Conservation (phyloP, 495 filamentous ascomycete genomes). For the Chaetomium cochliodes region DNA sequence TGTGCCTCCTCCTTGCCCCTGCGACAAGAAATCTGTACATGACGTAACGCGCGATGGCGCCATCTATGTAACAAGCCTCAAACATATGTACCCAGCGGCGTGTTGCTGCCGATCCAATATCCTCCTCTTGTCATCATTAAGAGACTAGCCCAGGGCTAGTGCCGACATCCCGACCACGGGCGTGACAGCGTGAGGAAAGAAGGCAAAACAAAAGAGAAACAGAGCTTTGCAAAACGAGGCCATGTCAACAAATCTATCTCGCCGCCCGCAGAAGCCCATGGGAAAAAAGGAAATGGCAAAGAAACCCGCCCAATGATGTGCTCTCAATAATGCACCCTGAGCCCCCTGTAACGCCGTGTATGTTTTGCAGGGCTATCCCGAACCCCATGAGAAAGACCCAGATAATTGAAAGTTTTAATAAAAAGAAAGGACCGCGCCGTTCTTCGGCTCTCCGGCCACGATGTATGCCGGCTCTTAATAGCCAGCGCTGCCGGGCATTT, state of each 20-base stretch:
- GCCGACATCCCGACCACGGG: neutral
- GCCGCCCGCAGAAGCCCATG: neutral
- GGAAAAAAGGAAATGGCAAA: neutral
- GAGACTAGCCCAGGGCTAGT: neutral
- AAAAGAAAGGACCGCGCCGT: neutral
- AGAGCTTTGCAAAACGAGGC: conserved; percentile 4
- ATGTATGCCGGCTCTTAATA: conserved; percentile 33
- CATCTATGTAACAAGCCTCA: conserved; percentile 7
- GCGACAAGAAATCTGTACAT: neutral
- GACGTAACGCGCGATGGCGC: neutral
- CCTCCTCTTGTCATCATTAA: conserved; percentile 5
- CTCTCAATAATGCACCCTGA: conserved; percentile 11
- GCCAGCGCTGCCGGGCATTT: conserved; percentile 50
- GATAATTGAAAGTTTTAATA: neutral
- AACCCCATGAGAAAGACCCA: neutral
- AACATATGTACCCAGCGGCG: conserved; percentile 5
- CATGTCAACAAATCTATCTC: conserved; percentile 14
- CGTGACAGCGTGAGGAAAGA: neutral
- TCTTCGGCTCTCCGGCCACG: too few species aligned
- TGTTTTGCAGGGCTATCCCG: conserved; percentile 8
- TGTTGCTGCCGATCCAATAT: conserved; percentile 6
- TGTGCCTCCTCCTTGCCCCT: neutral
- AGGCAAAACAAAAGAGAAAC: neutral
- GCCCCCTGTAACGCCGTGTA: conserved; percentile 14
- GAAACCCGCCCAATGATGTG: conserved; percentile 9